A percentile compares a stretch with the other conserved stretches of the same genome.
Conservation (phyloP, 2,329 filamentous ascomycete species). For the Cytospora piceae region DNA sequence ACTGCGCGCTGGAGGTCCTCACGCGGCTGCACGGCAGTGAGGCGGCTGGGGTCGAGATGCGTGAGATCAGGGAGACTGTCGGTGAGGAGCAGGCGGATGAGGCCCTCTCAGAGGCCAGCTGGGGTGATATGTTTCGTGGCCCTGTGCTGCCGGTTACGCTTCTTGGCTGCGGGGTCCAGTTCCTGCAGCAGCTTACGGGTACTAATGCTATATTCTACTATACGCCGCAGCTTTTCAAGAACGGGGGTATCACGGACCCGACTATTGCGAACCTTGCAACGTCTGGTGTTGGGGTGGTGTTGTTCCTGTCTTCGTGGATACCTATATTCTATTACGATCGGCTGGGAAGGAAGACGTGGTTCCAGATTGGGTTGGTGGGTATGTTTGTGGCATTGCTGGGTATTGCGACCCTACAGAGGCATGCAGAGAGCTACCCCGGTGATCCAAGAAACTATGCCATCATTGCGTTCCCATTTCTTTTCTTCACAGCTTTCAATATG, state of each 20-base stretch:
- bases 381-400: constrained; percentile 37
- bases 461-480: constrained; percentile 38
- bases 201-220: constrained; percentile 41
- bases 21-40: constrained; percentile 31
- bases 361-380: constrained; percentile 38
- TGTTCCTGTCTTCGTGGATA: constrained; percentile 39
- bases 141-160: constrained; percentile 38
- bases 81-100: constrained; percentile 33
- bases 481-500: constrained; percentile 40
- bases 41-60: constrained; percentile 36
- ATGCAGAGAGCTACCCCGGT: constrained; percentile 35
- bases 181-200: constrained; percentile 38
- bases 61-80: constrained; percentile 49
- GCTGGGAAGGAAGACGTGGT: constrained; percentile 39
- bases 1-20: constrained; percentile 32
- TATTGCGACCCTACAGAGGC: constrained; percentile 37
- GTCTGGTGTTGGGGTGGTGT: constrained; percentile 37
- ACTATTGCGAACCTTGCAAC: constrained; percentile 38
- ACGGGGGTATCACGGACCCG: constrained; percentile 58
- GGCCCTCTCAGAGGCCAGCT: constrained; percentile 31
- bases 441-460: constrained; percentile 36
- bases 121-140: constrained; percentile 38
- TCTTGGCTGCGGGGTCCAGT: constrained; percentile 38
- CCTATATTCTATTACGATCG: constrained; percentile 39
- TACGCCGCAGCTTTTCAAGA: constrained; percentile 35